phyloP scores from a whole-genome alignment of 306 rosid genomes.

The Quercus gilva region DNA sequence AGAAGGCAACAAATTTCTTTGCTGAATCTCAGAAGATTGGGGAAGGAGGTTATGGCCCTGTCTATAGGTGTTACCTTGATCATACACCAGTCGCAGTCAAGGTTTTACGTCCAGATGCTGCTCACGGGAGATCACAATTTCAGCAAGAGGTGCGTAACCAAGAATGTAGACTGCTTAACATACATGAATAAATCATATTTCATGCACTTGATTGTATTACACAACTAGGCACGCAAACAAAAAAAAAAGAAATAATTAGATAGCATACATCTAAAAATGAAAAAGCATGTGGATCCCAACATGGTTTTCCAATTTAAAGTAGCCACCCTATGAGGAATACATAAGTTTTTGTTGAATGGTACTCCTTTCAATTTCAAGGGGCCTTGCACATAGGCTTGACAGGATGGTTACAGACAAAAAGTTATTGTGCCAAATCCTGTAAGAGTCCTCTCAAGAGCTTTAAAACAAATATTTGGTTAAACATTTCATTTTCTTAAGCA shows the following conservation, averaged over 20 bases:
- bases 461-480: background rate
- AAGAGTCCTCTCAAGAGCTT: background rate
- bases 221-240: background rate
- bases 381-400: background rate
- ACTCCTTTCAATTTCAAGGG: background rate
- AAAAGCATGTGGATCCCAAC: background rate
- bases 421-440: background rate
- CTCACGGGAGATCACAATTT: constrained; percentile 80
- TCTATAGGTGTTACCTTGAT: constrained; percentile 64
- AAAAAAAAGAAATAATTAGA: background rate
- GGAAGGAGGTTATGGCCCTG: constrained; percentile 97
- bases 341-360: background rate
- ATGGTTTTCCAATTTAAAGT: too few species aligned
- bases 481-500: background rate
- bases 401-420: background rate
- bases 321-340: too few species aligned
- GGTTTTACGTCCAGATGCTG: constrained; percentile 76
- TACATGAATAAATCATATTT: constrained; percentile 24
- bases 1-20: constrained; percentile 63
- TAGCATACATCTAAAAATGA: background rate
- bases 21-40: constrained; percentile 68
- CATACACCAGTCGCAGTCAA: constrained; percentile 86
- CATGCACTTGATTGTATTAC: constrained; percentile 6
- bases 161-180: background rate
- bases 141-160: constrained; percentile 80